Base-by-base conservation (phyloP, 2,329 filamentous ascomycete genomes). In the Colletotrichum sp. region DNA sequence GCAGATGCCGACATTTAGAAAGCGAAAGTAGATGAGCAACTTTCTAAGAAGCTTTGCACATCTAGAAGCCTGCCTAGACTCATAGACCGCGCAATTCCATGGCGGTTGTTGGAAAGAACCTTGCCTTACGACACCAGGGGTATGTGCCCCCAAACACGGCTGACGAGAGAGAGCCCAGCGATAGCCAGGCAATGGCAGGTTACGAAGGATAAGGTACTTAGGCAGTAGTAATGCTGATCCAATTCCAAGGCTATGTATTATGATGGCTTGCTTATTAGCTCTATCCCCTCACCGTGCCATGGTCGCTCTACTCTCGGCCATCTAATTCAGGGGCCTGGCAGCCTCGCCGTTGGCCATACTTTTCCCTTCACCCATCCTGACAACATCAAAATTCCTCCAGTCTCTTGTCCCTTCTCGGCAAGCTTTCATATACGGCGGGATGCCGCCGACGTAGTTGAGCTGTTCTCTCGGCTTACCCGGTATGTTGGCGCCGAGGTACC, bases 401-500 rank as follows among this genome's bases (percentile, higher is more conserved):
- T 65, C 63, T 1, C 26, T 71, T 16, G 32, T 75, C 3, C 68
- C 72, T 13, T 72, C 71, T 3, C 74, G 63, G 32, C 78, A 79
- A n/a, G 71, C 72, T 28, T 66, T 24, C 36, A 76, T 57, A 16
- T 79, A 78, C 34, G 43, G 15, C 3, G 55, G 66, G 18, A 79
- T 74, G 18, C 78, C 77, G 9, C 74, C 74, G 12, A 75, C 3
- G 65, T 79, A 80, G 64, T 77, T 78, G 5, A 80, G 76, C 60
- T 61, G 70, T 67, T 81, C 78, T 34, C 63, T 58, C 60, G 71
- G 77, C 65, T 80, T 79, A 8, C 80, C 80, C 0, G 78, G 80
- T 16, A 81, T 80, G 57, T 81, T 81, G 32, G 61, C 77, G 3
- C 80, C 80, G 21, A 77, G 66, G n/a, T 79, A 81, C 79, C 78